Conservation (phyloP, 1,139 yeast genomes). For the Nakaseomyces glabratus region DNA sequence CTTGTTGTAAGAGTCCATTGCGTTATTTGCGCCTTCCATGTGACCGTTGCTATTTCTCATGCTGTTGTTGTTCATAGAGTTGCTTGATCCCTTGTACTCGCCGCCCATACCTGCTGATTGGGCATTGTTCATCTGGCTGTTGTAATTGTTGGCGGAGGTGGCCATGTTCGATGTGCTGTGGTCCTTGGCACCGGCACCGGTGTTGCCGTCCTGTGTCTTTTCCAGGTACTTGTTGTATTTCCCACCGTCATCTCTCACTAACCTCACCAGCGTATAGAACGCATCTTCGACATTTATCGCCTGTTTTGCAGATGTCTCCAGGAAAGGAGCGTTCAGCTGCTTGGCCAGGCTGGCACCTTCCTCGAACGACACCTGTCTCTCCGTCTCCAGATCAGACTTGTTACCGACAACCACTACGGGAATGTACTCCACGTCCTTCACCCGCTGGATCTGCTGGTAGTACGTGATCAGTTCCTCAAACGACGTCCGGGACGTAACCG, state of each 20-base stretch:
- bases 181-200: background rate
- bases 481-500: conserved; percentile 71
- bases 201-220: conserved; percentile 7
- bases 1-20: background rate
- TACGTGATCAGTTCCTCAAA: conserved; percentile 71
- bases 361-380: conserved; percentile 71
- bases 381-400: conserved; percentile 71
- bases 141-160: no score
- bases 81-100: no score
- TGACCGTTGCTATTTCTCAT: no score
- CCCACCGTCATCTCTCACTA: conserved; percentile 41
- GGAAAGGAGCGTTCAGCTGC: conserved; percentile 65
- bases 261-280: conserved; percentile 65
- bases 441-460: conserved; percentile 76
- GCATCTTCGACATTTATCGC: conserved; percentile 91
- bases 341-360: conserved; percentile 76
- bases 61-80: no score
- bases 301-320: conserved; percentile 91
- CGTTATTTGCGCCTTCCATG: no score
- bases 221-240: conserved; percentile 19
- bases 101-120: no score
- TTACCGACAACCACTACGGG: conserved; percentile 72
- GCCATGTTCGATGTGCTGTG: conserved; percentile 3
- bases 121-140: no score
- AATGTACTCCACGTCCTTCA: conserved; percentile 67